Evolutionary conservation across 1,139 yeast genomes (phyloP), one percentile per base, ranked within the genome.

Genomic region (Sugiyamaella paludigena): DNA sequence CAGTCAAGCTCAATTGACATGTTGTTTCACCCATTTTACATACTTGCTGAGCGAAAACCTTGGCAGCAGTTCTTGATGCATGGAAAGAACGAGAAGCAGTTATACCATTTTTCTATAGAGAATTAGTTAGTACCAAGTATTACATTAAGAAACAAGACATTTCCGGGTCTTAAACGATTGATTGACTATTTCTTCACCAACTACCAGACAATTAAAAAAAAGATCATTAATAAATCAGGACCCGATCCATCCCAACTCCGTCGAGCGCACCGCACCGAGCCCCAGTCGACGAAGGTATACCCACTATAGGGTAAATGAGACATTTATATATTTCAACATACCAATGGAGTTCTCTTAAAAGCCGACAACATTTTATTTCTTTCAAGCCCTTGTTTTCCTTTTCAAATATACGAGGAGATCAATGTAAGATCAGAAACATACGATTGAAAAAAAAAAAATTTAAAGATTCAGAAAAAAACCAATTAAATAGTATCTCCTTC

Each of bases 21-120:
- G n/a, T n/a, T n/a, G n/a, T n/a, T 31, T 3, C 3, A 13, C 38
- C 3, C 10, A 16, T 32, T 24, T n/a, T 36, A 55, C 63, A 42
- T 51, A 56, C 60, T 38, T 58, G 59, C 43, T 55, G 54, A 34
- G 67, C 55, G 53, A 64, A 50, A 19, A 64, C 61, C 55, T 60
- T 57, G 44, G 53, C 50, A 26, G 52, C 62, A 31, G 55, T 35
- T 31, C 60, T 53, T 7, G 66, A 55, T 28, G 58, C 43, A 50
- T 63, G 67, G 57, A 64, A 64, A 30, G 60, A 52, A 42, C 64
- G 39, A 28, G 49, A 27, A 11, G 29, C 16, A 27, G 42, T 16
- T 24, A 38, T 33, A 16, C 36, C 41, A 11, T 35, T 34, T 29
- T 36, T 45, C 49, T 39, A 34, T 2, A 12, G n/a, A 16, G 3